Percentiles rank a stretch among this genome's conserved stretches.
phyloP scores from a whole-genome alignment of 257 asterid species.

The Phtheirospermum japonicum region DNA sequence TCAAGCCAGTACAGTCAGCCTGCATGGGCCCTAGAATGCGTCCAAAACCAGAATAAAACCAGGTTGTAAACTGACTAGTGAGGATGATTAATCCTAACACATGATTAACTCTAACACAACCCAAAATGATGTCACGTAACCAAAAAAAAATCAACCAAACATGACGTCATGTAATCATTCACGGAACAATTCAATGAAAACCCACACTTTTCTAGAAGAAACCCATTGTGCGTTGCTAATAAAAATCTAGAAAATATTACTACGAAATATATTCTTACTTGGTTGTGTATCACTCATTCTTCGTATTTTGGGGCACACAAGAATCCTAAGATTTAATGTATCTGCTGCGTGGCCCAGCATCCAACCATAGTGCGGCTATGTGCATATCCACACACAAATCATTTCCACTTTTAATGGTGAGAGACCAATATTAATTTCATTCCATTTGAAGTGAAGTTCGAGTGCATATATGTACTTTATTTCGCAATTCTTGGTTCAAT shows the following conservation, averaged over 20 bases:
- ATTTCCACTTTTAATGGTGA: not conserved
- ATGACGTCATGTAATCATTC: not conserved
- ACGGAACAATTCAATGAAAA: too few species aligned
- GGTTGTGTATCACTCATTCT: constrained; percentile 8
- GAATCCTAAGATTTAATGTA: constrained; percentile 19
- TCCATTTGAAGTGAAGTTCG: not conserved
- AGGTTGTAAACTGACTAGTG: too few species aligned
- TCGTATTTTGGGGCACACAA: constrained; percentile 14
- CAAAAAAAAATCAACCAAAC: not conserved
- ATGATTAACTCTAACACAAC: too few species aligned
- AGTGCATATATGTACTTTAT: too few species aligned
- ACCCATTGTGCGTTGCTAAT: not conserved
- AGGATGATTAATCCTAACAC: too few species aligned
- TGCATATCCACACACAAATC: not conserved
- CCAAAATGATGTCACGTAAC: too few species aligned
- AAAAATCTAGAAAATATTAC: not conserved
- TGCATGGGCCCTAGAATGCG: too few species aligned
- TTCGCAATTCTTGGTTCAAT: too few species aligned
- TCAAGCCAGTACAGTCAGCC: too few species aligned
- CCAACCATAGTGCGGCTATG: constrained; percentile 2
- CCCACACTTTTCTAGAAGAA: too few species aligned
- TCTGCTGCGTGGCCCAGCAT: constrained; percentile 13
- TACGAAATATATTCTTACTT: not conserved
- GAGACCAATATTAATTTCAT: not conserved
- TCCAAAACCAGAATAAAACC: too few species aligned